Conservation (phyloP, 306 rosid species). For the Purshia tridentata region DNA sequence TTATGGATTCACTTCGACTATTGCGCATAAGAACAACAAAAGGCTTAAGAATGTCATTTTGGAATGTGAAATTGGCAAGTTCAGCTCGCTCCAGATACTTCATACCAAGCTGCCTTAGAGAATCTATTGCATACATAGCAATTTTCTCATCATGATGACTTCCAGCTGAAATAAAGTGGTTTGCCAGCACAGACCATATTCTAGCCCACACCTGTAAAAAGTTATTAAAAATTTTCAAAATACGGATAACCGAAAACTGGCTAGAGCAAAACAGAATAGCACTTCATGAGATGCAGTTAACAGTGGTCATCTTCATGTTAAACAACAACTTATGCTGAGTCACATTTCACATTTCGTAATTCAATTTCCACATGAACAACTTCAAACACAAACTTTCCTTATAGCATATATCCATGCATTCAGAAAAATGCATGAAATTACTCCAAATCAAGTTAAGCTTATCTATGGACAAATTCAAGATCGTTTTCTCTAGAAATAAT, state of each 20-base stretch:
- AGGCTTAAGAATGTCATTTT: conserved; percentile 98
- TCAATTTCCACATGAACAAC: conserved; percentile 3
- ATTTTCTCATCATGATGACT: conserved; percentile 96
- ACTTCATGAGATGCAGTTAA: not conserved
- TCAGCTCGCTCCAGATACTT: conserved; percentile 98
- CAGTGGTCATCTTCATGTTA: not conserved
- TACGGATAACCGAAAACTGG: not conserved
- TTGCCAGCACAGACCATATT: conserved; percentile 95
- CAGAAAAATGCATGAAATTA: not conserved
- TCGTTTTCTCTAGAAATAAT: too few species aligned
- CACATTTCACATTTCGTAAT: not conserved
- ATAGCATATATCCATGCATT: not conserved
- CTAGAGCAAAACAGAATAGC: not conserved
- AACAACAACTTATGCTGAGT: not conserved
- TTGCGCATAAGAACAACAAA: conserved; percentile 99
- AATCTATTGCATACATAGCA: conserved; percentile 97
- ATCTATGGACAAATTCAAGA: not conserved
- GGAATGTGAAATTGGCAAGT: conserved; percentile 94
- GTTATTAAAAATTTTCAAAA: conserved; percentile 24
- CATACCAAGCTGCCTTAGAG: conserved; percentile 94
- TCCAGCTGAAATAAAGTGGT: conserved; percentile 96
- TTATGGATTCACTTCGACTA: conserved; percentile 87
- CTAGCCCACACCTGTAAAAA: conserved; percentile 96
- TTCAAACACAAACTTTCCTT: not conserved
- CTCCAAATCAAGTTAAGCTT: not conserved